Evolutionary conservation across 805 yeast species (phyloP), one percentile per base, ranked within the genome.

Genomic region (Blastobotrys americana): DNA sequence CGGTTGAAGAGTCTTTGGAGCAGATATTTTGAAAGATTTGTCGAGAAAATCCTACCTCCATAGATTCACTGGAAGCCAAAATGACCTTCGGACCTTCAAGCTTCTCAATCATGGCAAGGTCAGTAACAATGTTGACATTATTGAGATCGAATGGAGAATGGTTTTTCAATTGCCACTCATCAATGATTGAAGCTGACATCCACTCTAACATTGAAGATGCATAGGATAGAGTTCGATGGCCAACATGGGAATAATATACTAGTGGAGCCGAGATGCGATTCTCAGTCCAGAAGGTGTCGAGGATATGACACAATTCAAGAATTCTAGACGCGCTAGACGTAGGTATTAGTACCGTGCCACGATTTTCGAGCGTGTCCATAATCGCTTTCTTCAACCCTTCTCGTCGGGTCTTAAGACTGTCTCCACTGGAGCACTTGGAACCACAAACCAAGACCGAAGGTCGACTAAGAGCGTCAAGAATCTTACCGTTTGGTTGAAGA

Each of bases 121-220:
- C 82, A 70, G 42, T 73, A 68, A 50, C 77, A 64, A 42, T 79
- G 67, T 56, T 82, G 77, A 48, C 80, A 75, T 57, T 78, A 68
- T 21, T 78, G 65, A 37, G 84, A 76, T 84, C 94, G 58, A 90
- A 89, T 1, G 97, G 96, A 2, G 82, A 74, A 44, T 74, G 75
- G 43, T 80, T 80, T 48, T 76, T 72, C 5, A 73, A 68, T 56
- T 87, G 95, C 90, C 96, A 88, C 38, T 79, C 83, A 54, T 84
- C 82, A 20, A 85, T 75, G n/a, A 88, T 73, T n/a, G 81, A 73
- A 0, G 90, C 76, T 0, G 95, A 80, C 88, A 93, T 83, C 97
- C 97, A 93, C 66, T 93, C 98, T 22, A 90, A 66, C 82, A 93
- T 84, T 45, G 88, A 83, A 10, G 86, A 77, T 0, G 97, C 96